A percentile compares a stretch with the other conserved stretches of the same genome.
These are phyloP conservation scores for Talaromyces marneffei DNA, from an alignment of 2,329 filamentous ascomycete species.

Conservation along the genomic window DNA sequence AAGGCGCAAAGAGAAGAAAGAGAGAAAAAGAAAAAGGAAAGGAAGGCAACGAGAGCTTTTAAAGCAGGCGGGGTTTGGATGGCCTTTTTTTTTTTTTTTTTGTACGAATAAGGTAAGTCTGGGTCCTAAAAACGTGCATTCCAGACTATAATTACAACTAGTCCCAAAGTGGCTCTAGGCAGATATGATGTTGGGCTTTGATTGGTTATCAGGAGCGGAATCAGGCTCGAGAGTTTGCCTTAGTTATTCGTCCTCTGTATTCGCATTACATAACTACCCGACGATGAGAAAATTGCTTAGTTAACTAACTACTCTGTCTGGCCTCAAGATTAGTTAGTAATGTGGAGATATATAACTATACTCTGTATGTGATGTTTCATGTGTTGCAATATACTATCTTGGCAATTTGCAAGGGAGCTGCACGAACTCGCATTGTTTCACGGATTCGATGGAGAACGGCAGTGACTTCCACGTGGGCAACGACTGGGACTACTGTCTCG, in stretches of 20 bases:
- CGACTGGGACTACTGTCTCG: no score
- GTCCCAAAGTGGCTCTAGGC: background rate
- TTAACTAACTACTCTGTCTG: no score
- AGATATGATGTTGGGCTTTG: background rate
- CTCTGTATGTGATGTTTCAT: background rate
- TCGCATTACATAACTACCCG: background rate
- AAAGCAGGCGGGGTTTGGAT: conserved; percentile 9
- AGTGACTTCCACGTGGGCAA: conserved; percentile 7
- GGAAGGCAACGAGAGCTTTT: background rate
- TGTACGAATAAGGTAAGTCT: background rate
- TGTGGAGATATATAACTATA: no score
- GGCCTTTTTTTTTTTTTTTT: background rate
- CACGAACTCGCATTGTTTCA: background rate
- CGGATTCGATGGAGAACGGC: background rate
- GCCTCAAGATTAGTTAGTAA: no score
- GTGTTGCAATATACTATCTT: background rate
- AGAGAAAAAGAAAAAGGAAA: background rate
- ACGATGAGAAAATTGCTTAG: no score
- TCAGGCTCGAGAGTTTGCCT: background rate
- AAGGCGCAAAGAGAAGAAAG: conserved; percentile 9
- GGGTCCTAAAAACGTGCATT: background rate
- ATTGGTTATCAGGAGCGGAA: background rate
- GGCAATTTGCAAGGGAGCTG: background rate
- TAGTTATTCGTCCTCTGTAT: background rate
- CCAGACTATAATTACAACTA: background rate